These are phyloP conservation scores for Stromatinia cepivora DNA, from an alignment of 2,329 filamentous ascomycete genomes.

Conservation along the genomic window DNA sequence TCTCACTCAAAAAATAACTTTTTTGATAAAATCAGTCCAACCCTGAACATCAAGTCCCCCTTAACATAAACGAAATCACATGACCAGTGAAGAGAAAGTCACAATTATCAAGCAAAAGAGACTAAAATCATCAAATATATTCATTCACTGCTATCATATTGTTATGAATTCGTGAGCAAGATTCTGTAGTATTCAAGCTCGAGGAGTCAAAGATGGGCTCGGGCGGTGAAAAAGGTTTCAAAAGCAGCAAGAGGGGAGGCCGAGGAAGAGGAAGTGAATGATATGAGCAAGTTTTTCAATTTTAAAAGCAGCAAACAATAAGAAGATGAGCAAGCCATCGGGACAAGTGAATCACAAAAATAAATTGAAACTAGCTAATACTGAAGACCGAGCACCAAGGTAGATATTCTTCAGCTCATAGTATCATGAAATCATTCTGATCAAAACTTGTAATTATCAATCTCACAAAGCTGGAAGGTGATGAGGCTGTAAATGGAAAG, in stretches of 20 bases:
- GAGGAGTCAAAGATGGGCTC: too few species aligned
- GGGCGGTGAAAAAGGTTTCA: not conserved
- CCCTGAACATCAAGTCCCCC: not conserved
- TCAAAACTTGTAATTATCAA: not conserved
- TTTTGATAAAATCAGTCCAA: not conserved
- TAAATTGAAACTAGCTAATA: not conserved
- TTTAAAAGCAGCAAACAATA: not conserved
- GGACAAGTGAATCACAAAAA: not conserved
- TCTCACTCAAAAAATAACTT: not conserved
- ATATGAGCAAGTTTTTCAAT: not conserved
- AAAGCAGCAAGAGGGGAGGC: not conserved
- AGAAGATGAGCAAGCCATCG: not conserved
- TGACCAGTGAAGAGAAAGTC: not conserved
- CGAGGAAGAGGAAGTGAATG: not conserved
- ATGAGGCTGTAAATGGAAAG: not conserved
- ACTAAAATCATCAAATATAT: not conserved
- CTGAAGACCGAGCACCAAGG: not conserved
- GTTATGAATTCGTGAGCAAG: not conserved
- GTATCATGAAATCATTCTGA: not conserved
- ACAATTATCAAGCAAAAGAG: not conserved
- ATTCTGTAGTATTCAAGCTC: not conserved
- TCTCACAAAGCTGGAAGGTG: not conserved
- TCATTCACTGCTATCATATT: not conserved
- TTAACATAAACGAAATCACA: not conserved
- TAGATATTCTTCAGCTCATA: not conserved